These are phyloP conservation scores for Globisporangium nagaii DNA, from an alignment of 352 stramenopile genomes.

Conservation along the genomic window DNA sequence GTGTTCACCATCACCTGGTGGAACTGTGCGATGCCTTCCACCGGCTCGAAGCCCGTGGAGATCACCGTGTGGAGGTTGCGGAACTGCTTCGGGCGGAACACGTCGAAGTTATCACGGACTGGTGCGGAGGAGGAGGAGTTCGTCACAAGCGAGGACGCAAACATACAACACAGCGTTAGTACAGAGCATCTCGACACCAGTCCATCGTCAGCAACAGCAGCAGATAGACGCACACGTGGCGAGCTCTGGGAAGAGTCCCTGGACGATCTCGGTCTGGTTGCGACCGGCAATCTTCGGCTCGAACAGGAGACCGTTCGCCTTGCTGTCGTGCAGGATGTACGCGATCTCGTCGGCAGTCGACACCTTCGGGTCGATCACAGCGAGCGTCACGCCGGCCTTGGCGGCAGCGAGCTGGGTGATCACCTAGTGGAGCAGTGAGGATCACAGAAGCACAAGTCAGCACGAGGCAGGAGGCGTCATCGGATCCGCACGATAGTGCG, in stretches of 20 bases:
- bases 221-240: constrained; percentile 56
- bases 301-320: constrained; percentile 76
- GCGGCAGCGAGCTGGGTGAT: constrained; percentile 81
- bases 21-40: constrained; percentile 74
- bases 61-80: constrained; percentile 81
- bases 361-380: constrained; percentile 74
- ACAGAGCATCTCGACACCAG: background rate
- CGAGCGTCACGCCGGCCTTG: constrained; percentile 77
- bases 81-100: constrained; percentile 80
- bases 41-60: constrained; percentile 67
- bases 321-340: constrained; percentile 77
- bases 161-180: too few relatives aligned
- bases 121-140: too few relatives aligned
- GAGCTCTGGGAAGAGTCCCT: constrained; percentile 70
- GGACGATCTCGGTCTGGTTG: constrained; percentile 71
- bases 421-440: constrained; percentile 21
- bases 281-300: constrained; percentile 75
- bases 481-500: background rate
- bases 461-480: background rate
- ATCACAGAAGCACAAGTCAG: background rate
- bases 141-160: too few relatives aligned
- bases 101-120: constrained; percentile 46
- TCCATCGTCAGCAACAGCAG: constrained; percentile 1
- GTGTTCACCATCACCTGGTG: constrained; percentile 79
- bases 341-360: constrained; percentile 69